Conservation (phyloP, 176 grass and related monocot genomes). For the Lolium rigidum region DNA sequence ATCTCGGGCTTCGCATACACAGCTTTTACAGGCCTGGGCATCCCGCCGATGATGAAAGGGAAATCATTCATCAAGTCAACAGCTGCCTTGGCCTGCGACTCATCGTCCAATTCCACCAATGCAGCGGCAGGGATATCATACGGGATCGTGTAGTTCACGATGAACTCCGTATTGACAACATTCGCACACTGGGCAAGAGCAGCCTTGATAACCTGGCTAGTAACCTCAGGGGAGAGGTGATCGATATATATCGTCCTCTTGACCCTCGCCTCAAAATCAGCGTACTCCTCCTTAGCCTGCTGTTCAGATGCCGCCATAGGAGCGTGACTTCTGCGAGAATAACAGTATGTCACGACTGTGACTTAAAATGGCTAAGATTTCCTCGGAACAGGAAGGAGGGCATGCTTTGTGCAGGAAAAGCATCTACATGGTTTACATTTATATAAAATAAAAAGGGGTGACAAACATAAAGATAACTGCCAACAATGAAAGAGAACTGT, state of each 20-base stretch:
- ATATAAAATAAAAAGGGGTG: not conserved
- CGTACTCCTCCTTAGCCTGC: constrained; percentile 42
- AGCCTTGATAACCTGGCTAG: constrained; percentile 51
- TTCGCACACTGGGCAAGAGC: constrained; percentile 63
- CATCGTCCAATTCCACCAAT: constrained; percentile 53
- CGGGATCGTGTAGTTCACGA: constrained; percentile 63
- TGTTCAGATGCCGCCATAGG: constrained; percentile 45
- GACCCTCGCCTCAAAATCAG: constrained; percentile 60
- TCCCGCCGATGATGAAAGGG: constrained; percentile 66
- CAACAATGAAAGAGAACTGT: not conserved
- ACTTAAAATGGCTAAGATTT: not conserved
- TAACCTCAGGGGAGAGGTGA: constrained; percentile 63
- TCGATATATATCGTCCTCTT: constrained; percentile 61
- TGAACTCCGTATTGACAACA: constrained; percentile 62
- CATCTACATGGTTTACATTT: not conserved
- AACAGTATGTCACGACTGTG: not conserved
- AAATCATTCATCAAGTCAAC: constrained; percentile 55
- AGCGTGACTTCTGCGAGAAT: not conserved
- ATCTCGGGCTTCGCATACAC: constrained; percentile 46
- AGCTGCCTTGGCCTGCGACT: constrained; percentile 44
- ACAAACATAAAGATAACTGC: not conserved
- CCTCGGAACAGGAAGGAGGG: not conserved
- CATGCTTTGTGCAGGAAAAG: not conserved
- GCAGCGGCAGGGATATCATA: constrained; percentile 52
- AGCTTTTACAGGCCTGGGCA: constrained; percentile 65